Conservation (phyloP, 169 alveolate genomes). For the Amoebophrya sp. region DNA sequence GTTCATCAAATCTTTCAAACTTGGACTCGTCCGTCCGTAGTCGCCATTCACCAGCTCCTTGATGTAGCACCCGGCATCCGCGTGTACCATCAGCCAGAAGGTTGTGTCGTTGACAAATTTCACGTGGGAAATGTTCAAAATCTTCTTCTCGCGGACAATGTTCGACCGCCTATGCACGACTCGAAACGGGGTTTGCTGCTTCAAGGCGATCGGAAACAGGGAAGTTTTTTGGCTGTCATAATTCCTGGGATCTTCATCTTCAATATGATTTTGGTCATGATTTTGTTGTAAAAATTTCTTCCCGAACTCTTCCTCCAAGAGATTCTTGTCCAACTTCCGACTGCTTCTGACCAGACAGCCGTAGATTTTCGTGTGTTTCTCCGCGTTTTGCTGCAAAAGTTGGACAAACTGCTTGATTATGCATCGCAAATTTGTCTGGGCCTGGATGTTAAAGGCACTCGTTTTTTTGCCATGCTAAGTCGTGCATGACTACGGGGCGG, state of each 20-base stretch:
- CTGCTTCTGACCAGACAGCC: background rate
- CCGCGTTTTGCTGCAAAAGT: background rate
- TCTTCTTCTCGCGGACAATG: constrained; percentile 56
- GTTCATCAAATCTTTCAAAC: background rate
- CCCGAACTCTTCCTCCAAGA: no score
- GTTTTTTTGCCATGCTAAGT: no score
- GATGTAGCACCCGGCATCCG: constrained; percentile 69
- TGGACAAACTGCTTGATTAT: background rate
- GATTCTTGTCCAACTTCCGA: no score
- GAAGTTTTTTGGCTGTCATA: background rate
- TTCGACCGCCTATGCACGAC: constrained; percentile 71
- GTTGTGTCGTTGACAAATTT: background rate
- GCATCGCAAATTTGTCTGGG: background rate
- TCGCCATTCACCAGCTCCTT: constrained; percentile 81
- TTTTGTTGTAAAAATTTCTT: no score
- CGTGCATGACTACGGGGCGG: no score
- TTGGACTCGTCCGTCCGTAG: constrained; percentile 71
- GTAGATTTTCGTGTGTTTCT: background rate
- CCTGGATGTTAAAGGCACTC: no score
- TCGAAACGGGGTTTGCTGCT: constrained; percentile 71
- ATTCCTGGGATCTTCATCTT: background rate
- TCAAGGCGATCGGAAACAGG: constrained; percentile 29
- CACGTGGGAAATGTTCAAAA: background rate
- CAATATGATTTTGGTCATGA: background rate
- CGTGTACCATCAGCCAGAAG: background rate